These are phyloP conservation scores for Leishmania mexicana DNA, from an alignment of 208 protist species.

Conservation along the genomic window DNA sequence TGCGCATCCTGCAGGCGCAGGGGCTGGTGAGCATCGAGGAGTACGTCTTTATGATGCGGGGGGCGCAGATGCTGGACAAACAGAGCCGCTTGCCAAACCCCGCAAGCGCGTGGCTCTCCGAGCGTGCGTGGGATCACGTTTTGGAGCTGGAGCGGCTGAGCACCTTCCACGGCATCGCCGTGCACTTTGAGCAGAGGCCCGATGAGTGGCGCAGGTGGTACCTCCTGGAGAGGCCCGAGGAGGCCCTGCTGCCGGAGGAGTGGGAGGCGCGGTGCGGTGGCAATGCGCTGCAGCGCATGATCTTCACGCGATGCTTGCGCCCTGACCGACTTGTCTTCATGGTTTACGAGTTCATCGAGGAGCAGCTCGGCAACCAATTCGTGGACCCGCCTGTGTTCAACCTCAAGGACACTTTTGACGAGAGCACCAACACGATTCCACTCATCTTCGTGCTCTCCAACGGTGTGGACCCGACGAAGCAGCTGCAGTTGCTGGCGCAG, in stretches of 20 bases:
- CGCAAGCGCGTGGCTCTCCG: constrained; percentile 95
- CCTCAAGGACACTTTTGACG: constrained; percentile 94
- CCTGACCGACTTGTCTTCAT: constrained; percentile 97
- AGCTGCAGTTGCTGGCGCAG: constrained; percentile 92
- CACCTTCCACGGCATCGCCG: constrained; percentile 94
- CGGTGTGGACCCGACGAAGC: constrained; percentile 97
- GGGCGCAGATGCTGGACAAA: constrained; percentile 95
- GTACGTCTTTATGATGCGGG: constrained; percentile 98
- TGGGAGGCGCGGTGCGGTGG: constrained; percentile 88
- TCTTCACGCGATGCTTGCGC: constrained; percentile 97
- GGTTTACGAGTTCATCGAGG: constrained; percentile 96
- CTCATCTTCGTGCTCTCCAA: constrained; percentile 98
- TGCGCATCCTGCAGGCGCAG: constrained; percentile 94
- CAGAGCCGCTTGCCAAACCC: constrained; percentile 95
- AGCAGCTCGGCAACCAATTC: constrained; percentile 94
- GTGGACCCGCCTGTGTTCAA: constrained; percentile 97
- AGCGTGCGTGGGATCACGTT: constrained; percentile 97
- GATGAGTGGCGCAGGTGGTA: constrained; percentile 97
- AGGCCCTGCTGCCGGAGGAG: constrained; percentile 94
- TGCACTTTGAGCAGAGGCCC: constrained; percentile 94
- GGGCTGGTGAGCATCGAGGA: constrained; percentile 94
- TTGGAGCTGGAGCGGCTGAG: constrained; percentile 96
- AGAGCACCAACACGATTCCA: constrained; percentile 93
- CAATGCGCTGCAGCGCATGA: constrained; percentile 97
- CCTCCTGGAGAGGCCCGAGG: constrained; percentile 93